phyloP scores from a whole-genome alignment of 768 basidiomycete species.

The Hygrocybe coccinea region DNA sequence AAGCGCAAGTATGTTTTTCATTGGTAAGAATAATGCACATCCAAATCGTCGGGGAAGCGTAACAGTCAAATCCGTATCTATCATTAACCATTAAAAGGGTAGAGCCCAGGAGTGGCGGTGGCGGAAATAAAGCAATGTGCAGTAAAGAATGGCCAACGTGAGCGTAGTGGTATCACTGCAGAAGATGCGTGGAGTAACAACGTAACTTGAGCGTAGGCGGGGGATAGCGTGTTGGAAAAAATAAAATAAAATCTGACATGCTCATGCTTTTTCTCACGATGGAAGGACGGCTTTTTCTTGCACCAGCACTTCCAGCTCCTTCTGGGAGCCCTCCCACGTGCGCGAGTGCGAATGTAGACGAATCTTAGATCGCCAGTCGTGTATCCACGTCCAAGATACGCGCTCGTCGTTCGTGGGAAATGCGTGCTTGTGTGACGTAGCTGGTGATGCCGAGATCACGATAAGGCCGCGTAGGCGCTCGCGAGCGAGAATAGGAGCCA shows the following conservation, averaged over 20 bases:
- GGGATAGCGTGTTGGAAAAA: neutral
- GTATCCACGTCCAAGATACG: slow-evolving; percentile 56
- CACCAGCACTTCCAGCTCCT: slow-evolving; percentile 47
- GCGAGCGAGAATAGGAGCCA: slow-evolving; percentile 81
- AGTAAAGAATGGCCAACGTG: neutral
- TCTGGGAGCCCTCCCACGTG: slow-evolving; percentile 41
- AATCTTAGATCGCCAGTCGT: slow-evolving; percentile 62
- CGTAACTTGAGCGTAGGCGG: neutral
- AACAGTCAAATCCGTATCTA: neutral
- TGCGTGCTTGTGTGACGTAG: slow-evolving; percentile 15
- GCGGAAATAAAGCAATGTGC: neutral
- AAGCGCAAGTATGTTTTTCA: neutral
- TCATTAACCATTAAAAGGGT: neutral
- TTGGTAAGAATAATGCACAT: neutral
- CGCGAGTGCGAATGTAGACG: slow-evolving; percentile 49
- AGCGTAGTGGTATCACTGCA: slow-evolving; percentile 1
- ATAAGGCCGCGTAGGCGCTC: slow-evolving; percentile 60
- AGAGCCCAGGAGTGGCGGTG: neutral
- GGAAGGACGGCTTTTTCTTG: slow-evolving; percentile 50
- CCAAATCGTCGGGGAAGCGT: neutral
- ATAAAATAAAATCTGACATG: slow-evolving; percentile 1
- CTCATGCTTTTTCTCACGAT: slow-evolving; percentile 23
- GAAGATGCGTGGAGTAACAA: neutral
- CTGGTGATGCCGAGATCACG: slow-evolving; percentile 19
- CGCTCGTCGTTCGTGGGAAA: slow-evolving; percentile 23